phyloP scores from a whole-genome alignment of 768 basidiomycete genomes.

The Boletus rubescentipes region DNA sequence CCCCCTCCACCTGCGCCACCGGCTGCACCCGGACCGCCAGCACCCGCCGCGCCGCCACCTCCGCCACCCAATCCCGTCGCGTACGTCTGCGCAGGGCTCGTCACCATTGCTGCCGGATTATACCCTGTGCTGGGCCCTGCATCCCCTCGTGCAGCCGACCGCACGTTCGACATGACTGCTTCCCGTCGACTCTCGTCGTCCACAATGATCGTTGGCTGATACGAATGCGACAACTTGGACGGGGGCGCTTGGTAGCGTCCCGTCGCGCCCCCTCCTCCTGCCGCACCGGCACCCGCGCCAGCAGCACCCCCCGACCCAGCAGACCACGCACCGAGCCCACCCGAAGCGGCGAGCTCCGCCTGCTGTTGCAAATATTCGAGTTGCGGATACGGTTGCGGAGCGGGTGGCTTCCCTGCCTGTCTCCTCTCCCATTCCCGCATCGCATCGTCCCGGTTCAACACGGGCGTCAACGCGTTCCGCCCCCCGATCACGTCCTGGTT shows the following conservation, averaged over 20 bases:
- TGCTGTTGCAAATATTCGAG: slow-evolving; percentile 93
- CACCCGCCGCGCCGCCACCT: background rate
- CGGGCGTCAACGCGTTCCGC: slow-evolving; percentile 86
- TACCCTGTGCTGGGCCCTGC: slow-evolving; percentile 42
- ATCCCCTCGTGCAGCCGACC: slow-evolving; percentile 58
- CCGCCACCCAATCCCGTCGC: slow-evolving; percentile 32
- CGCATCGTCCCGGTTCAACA: slow-evolving; percentile 91
- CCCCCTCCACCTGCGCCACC: background rate
- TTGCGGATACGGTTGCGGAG: slow-evolving; percentile 83
- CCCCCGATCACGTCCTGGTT: slow-evolving; percentile 72
- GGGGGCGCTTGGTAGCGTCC: slow-evolving; percentile 48
- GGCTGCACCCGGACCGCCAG: background rate
- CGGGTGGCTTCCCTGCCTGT: slow-evolving; percentile 68
- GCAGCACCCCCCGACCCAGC: slow-evolving; percentile 25
- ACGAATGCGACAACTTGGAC: slow-evolving; percentile 33
- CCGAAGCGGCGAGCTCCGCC: slow-evolving; percentile 73
- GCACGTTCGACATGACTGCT: slow-evolving; percentile 79
- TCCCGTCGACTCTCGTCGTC: slow-evolving; percentile 72
- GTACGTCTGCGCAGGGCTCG: slow-evolving; percentile 78
- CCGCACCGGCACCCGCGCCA: slow-evolving; percentile 33
- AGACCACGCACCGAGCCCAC: slow-evolving; percentile 59
- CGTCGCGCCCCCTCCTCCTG: slow-evolving; percentile 13
- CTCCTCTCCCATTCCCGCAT: slow-evolving; percentile 95
- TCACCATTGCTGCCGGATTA: slow-evolving; percentile 51
- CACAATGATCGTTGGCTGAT: slow-evolving; percentile 59